Conservation (phyloP, 495 filamentous ascomycete species). For the Xylaria palmicola region DNA sequence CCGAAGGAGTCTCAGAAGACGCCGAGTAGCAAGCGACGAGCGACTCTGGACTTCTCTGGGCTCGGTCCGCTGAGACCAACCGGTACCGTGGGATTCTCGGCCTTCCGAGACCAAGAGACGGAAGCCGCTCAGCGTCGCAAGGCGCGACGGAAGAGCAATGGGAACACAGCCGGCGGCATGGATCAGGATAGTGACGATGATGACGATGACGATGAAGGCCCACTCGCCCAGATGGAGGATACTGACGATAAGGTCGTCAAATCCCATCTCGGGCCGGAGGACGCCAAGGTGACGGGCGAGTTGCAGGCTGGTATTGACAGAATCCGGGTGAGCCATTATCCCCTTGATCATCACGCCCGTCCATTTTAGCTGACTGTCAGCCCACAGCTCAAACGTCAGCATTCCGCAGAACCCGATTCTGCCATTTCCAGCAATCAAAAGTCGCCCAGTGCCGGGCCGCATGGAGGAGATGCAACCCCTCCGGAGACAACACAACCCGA, state of each 20-base stretch:
- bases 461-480: constrained; percentile 33
- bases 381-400: constrained; percentile 85
- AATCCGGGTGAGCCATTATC: constrained; percentile 70
- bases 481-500: constrained; percentile 36
- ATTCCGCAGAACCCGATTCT: constrained; percentile 75
- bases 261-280: constrained; percentile 63
- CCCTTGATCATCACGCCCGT: not conserved
- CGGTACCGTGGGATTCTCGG: constrained; percentile 84
- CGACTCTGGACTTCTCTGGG: constrained; percentile 74
- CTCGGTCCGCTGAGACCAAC: constrained; percentile 80
- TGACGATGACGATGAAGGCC: constrained; percentile 67
- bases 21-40: constrained; percentile 65
- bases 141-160: constrained; percentile 57
- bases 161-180: constrained; percentile 39
- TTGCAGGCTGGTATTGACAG: constrained; percentile 86
- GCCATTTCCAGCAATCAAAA: constrained; percentile 36
- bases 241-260: constrained; percentile 68
- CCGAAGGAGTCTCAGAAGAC: constrained; percentile 59
- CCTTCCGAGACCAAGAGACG: constrained; percentile 73
- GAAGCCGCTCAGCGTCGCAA: constrained; percentile 50
- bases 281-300: constrained; percentile 79
- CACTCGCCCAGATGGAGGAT: constrained; percentile 63
- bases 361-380: constrained; percentile 22
- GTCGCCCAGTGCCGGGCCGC: constrained; percentile 36
- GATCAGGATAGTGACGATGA: constrained; percentile 65